These are phyloP conservation scores for Fusarium sterilihyphosum DNA, from an alignment of 2,329 filamentous ascomycete genomes.

Conservation along the genomic window DNA sequence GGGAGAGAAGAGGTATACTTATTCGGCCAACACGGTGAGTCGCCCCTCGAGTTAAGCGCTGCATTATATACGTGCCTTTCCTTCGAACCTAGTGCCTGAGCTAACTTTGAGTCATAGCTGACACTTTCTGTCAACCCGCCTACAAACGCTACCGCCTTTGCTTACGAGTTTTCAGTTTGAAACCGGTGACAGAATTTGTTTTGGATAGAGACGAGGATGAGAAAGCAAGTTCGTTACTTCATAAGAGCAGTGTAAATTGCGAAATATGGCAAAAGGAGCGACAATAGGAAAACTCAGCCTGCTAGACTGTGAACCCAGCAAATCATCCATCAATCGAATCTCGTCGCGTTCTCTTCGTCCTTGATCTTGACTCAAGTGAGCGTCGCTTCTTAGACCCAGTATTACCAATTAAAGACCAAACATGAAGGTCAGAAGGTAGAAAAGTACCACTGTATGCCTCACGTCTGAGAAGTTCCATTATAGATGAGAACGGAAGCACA, in stretches of 20 bases:
- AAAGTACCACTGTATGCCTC: background rate
- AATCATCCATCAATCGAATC: background rate
- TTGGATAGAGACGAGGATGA: background rate
- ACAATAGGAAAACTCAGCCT: background rate
- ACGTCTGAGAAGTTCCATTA: background rate
- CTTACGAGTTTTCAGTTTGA: background rate
- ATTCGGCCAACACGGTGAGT: background rate
- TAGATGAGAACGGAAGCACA: background rate
- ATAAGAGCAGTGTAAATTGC: fast-evolving
- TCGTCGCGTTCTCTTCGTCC: background rate
- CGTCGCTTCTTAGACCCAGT: background rate
- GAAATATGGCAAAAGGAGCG: fast-evolving
- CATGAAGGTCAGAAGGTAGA: background rate
- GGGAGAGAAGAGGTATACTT: background rate
- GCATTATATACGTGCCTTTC: background rate
- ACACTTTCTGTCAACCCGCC: background rate
- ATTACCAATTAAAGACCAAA: background rate
- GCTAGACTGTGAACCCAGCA: background rate
- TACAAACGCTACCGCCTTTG: background rate
- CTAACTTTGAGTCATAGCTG: background rate
- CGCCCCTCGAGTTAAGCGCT: fast-evolving
- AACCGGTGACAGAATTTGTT: no score
- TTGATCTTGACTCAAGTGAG: background rate
- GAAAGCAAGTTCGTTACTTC: background rate
- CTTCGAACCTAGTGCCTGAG: fast-evolving